A percentile compares a stretch with the other conserved stretches of the same genome.
phyloP scores from a whole-genome alignment of 768 basidiomycete genomes.

The Exsudoporus frostii region DNA sequence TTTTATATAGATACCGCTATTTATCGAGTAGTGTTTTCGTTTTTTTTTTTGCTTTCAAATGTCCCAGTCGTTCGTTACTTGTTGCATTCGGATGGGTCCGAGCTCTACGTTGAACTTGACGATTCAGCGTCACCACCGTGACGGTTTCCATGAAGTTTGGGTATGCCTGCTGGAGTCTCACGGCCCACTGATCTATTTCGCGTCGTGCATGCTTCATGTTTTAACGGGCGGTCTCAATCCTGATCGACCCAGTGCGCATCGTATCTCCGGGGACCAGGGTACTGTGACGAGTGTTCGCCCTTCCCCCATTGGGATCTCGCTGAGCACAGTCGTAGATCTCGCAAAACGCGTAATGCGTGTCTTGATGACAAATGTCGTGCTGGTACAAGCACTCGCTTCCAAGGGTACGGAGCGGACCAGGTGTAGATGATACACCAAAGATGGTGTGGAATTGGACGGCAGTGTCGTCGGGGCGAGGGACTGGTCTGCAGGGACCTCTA shows the following conservation, averaged over 20 bases:
- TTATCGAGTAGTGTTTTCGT: conserved; percentile 10
- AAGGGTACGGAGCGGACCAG: background rate
- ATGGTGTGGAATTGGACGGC: conserved; percentile 22
- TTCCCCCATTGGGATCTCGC: conserved; percentile 26
- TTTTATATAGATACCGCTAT: conserved; percentile 8
- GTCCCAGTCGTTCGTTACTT: background rate
- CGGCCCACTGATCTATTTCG: no score
- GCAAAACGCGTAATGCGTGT: conserved; percentile 27
- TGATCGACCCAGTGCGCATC: conserved; percentile 22
- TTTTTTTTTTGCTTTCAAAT: background rate
- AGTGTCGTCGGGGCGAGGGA: background rate
- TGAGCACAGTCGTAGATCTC: conserved; percentile 27
- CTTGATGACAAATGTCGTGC: conserved; percentile 15
- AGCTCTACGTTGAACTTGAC: no score
- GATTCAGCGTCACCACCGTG: no score
- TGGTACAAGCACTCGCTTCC: conserved; percentile 5
- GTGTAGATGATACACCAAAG: conserved; percentile 13
- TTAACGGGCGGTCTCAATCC: background rate
- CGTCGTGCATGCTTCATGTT: no score
- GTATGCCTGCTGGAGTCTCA: no score
- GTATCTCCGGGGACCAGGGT: no score
- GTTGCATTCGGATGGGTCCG: no score
- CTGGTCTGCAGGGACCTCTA: no score
- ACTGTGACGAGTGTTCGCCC: conserved; percentile 32
- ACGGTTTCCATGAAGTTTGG: no score